phyloP scores from a whole-genome alignment of 441 rosid genomes.

The Flueggea neowawraea region DNA sequence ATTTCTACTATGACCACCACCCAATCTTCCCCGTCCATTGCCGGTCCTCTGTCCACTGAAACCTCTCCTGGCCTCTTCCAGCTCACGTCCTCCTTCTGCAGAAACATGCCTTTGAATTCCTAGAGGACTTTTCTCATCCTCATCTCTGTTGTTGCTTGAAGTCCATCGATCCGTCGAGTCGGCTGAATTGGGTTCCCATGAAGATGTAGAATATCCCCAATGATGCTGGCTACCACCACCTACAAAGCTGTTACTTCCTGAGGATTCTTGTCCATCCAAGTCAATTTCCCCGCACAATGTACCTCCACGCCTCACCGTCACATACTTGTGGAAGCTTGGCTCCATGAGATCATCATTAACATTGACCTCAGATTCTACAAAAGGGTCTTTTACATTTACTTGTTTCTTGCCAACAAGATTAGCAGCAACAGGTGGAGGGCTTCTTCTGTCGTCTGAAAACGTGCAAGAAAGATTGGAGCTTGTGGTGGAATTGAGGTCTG shows the following conservation, averaged over 20 bases:
- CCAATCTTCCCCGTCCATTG: slow-evolving; percentile 43
- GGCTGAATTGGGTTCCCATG: slow-evolving; percentile 75
- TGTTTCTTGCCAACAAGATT: slow-evolving; percentile 29
- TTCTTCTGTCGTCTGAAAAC: slow-evolving; percentile 28
- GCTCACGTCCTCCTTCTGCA: slow-evolving; percentile 22
- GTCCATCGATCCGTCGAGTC: slow-evolving; percentile 76
- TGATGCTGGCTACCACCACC: slow-evolving; percentile 42
- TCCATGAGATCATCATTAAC: slow-evolving; percentile 59
- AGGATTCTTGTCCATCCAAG: slow-evolving; percentile 71
- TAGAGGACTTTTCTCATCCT: slow-evolving; percentile 35
- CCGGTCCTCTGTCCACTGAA: slow-evolving; percentile 35
- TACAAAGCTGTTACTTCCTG: slow-evolving; percentile 71
- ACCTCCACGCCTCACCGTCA: slow-evolving; percentile 58
- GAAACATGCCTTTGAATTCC: slow-evolving; percentile 27
- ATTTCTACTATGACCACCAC: slow-evolving; percentile 15
- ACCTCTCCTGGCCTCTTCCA: slow-evolving; percentile 23
- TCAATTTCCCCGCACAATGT: slow-evolving; percentile 35
- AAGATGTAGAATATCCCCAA: slow-evolving; percentile 47
- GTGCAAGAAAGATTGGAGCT: slow-evolving; percentile 38
- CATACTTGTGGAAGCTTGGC: slow-evolving; percentile 77
- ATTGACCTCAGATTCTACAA: slow-evolving; percentile 62
- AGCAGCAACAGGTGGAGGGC: slow-evolving; percentile 7
- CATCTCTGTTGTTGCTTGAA: slow-evolving; percentile 43
- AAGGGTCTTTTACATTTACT: slow-evolving; percentile 41
- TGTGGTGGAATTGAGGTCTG: slow-evolving; percentile 73